Base-by-base conservation (phyloP, 2,329 filamentous ascomycete species). In the Apiospora hydei region DNA sequence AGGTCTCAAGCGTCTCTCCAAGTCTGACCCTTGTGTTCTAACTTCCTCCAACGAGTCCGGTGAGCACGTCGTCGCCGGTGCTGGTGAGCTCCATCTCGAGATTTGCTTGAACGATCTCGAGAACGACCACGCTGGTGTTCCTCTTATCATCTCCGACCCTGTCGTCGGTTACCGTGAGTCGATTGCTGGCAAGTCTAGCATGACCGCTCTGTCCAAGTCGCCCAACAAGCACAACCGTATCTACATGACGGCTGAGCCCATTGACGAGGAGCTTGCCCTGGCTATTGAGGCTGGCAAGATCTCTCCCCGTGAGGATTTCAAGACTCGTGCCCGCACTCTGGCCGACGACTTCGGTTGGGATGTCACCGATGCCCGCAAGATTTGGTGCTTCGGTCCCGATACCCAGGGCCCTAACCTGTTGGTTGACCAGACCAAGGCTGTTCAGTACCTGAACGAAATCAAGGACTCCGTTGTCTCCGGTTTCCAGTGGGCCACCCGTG, bases 191-290 rank as follows among this genome's bases (percentile, higher is more conserved):
- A 91, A 91, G 83, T 98, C 96, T 71, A 94, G 92, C 90, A 98
- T 98, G 82, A 97, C 94, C 82, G 96, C 96, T 79, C 90, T 99
- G 82, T 98, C 96, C 86, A 99, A 99, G 91, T 99, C 96, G 68
- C 96, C 96, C 88, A 99, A 99, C 94, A 99, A 99, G 94, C 96
- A 99, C 93, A 99, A 99, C 91, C 96, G 96, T 95, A 90, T 99
- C 74, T 99, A 98, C 90, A 92, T 99, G 87, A 91, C 90, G 85
- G 96, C 96, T 77, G 88, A 95, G 87, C 96, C 96, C 80, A 89
- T 99, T 71, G 91, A 91, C 66, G 96, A 99, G 90, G 96, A 98
- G 80, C 92, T 99, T 74, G 89, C 94, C 80, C 90, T 91, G 82
- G 94, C 93, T 82, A 99, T 99, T 77, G 96, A 99, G 89, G 77